Base-by-base conservation (phyloP, 2,329 filamentous ascomycete genomes). In the Phaeosphaeriaceae sp. region DNA sequence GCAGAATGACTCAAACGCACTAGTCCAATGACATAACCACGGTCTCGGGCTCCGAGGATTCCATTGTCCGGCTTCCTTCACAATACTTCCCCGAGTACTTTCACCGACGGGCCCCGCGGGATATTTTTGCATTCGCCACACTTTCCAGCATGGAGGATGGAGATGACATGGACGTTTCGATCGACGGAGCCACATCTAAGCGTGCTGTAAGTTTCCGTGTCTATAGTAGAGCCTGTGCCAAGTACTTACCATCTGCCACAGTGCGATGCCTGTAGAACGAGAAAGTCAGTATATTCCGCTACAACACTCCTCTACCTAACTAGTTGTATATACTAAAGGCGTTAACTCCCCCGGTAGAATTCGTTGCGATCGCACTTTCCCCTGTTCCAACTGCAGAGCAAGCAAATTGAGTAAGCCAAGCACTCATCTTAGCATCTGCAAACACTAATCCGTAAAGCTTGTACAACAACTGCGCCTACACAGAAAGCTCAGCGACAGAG, bases 331-430 rank as follows among this genome's bases (percentile, higher is more conserved):
- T n/a, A 20, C 3, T 33, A 4, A 13, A 3, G 15, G 17, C 15
- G 16, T 21, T n/a, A n/a, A n/a, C n/a, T n/a, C 23, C 8, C 6
- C 2, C 17, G 7, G n/a, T 17, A 41, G 45, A 18, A 71, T 72
- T 33, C 65, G 67, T 17, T 72, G 70, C 45, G 69, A 73, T 37
- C 56, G 69, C 54, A 39, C 37, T 7, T 54, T 59, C 2, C 71
- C 71, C 28, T 74, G 71, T 37, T 73, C 71, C 1, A 73, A 71
- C 35, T 74, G 71, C 51, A 64, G 58, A 52, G 68, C 67, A 29
- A 70, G 68, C 58, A 72, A 72, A 47, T 46, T 71, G 35, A 55
- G 68, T 72, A 66, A 40, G 67, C 54, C 8, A 13, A 42, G 17
- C 11, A 12, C 28, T 37, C 16, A 7, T 2, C 18, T 13, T 21